These are phyloP conservation scores for Silene noctiflora DNA, from an alignment of 179 eudicot species.

Conservation along the genomic window DNA sequence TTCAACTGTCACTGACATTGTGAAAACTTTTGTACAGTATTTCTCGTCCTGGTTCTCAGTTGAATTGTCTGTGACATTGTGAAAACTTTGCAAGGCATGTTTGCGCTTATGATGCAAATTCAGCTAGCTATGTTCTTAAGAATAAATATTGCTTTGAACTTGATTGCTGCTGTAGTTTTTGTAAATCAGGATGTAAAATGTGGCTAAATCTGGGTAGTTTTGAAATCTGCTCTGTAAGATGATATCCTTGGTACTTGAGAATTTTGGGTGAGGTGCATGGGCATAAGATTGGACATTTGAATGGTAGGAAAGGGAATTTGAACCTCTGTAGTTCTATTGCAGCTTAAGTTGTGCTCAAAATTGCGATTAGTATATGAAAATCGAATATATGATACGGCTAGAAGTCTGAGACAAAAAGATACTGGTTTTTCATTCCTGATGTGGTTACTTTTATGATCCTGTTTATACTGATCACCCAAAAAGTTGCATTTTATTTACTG, in stretches of 20 bases:
- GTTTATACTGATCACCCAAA: slow-evolving; percentile 6
- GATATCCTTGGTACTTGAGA: no score
- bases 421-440: not conserved
- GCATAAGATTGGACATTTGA: slow-evolving; percentile 4
- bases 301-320: not conserved
- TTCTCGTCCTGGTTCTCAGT: not conserved
- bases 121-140: not conserved
- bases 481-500: not conserved
- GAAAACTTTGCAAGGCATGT: not conserved
- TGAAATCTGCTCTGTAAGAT: not conserved
- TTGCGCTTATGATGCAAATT: slow-evolving; percentile 7
- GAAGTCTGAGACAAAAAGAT: not conserved
- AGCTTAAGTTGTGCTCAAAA: no score
- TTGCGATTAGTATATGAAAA: not conserved
- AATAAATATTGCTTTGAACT: not conserved
- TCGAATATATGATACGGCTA: not conserved
- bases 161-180: not conserved
- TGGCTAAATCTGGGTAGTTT: not conserved
- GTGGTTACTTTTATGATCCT: not conserved
- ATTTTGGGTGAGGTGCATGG: no score
- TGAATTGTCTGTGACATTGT: not conserved
- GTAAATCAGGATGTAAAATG: not conserved
- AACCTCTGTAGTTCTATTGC: no score
- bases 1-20: slow-evolving; percentile 7
- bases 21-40: not conserved